Evolutionary conservation across 768 basidiomycete genomes (phyloP).

Genomic region (Tricholoma sp.): DNA sequence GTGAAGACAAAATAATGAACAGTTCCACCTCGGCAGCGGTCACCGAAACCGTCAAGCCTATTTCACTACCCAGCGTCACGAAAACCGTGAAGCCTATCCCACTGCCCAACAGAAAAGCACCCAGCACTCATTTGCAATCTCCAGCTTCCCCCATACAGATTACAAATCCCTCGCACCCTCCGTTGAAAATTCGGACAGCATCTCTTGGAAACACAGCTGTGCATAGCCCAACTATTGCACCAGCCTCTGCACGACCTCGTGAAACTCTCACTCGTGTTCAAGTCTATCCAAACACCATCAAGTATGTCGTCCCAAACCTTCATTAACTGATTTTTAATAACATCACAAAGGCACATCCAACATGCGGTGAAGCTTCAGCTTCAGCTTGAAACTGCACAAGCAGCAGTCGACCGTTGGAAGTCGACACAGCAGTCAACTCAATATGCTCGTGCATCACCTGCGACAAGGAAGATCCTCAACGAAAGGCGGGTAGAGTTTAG

Average conservation of each 20-base stretch:
- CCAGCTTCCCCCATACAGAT: not conserved
- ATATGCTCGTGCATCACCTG: conserved; percentile 23
- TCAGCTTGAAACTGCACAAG: conserved; percentile 15
- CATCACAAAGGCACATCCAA: conserved; percentile 19
- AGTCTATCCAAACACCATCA: conserved; percentile 17
- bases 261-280: conserved; percentile 11
- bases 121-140: not conserved
- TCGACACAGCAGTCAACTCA: conserved; percentile 23
- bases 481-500: conserved; percentile 13
- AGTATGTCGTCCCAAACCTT: conserved; percentile 9
- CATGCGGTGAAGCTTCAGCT: conserved; percentile 24
- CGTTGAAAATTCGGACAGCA: conserved; percentile 9
- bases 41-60: not conserved
- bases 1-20: not conserved
- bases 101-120: not conserved
- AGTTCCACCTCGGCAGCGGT: not conserved
- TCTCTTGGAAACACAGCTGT: conserved; percentile 6
- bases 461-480: conserved; percentile 24
- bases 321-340: not conserved
- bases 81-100: not conserved
- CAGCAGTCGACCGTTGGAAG: conserved; percentile 26
- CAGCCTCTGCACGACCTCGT: conserved; percentile 6
- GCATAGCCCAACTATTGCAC: not conserved
- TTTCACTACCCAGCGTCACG: not conserved
- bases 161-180: not conserved